Percentiles rank a stretch among this genome's conserved stretches.
phyloP scores from a whole-genome alignment of 495 filamentous ascomycete genomes.

The Venustampulla echinocandica region DNA sequence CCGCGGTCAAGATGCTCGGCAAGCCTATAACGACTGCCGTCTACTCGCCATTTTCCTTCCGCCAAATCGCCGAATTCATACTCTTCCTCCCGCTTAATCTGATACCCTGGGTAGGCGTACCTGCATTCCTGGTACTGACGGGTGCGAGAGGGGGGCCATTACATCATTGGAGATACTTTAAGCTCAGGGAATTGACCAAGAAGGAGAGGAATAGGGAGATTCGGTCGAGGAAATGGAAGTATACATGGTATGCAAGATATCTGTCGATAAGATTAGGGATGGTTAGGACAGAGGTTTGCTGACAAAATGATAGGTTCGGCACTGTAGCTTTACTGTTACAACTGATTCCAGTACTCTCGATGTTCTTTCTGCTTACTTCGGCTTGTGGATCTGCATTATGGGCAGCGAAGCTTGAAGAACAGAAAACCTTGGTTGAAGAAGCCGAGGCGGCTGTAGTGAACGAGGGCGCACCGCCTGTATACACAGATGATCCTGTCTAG shows the following conservation, averaged over 20 bases:
- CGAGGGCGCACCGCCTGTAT: constrained; percentile 13
- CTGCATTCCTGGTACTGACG: constrained; percentile 67
- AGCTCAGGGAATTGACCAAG: constrained; percentile 62
- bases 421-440: constrained; percentile 17
- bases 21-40: constrained; percentile 59
- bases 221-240: constrained; percentile 58
- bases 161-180: constrained; percentile 65
- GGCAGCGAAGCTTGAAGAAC: constrained; percentile 52
- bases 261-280: not conserved
- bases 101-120: constrained; percentile 75
- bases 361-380: constrained; percentile 79
- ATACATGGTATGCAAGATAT: constrained; percentile 31
- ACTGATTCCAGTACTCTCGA: constrained; percentile 74
- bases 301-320: constrained; percentile 32
- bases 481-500: constrained; percentile 22
- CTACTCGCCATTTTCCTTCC: constrained; percentile 59
- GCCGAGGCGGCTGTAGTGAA: constrained; percentile 1
- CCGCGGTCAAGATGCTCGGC: constrained; percentile 63
- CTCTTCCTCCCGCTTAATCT: constrained; percentile 80
- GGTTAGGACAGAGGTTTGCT: constrained; percentile 6
- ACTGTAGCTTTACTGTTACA: constrained; percentile 50
- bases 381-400: constrained; percentile 76
- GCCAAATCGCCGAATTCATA: constrained; percentile 71
- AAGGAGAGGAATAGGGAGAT: constrained; percentile 57
- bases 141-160: constrained; percentile 49